These are phyloP conservation scores for Pneumocystis wakefieldiae DNA, from an alignment of 1,139 yeast species.

Conservation along the genomic window DNA sequence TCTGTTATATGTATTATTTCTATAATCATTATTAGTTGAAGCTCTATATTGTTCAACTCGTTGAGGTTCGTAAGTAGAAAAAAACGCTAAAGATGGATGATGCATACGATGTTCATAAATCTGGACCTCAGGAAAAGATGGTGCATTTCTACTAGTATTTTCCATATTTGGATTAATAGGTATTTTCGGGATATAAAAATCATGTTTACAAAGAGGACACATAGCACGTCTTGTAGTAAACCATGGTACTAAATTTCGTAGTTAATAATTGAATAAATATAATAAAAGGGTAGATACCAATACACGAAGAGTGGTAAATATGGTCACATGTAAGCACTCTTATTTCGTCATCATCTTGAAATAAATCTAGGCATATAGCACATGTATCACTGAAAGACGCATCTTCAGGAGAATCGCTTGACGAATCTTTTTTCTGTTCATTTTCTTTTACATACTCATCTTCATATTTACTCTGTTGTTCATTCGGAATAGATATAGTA, in stretches of 20 bases:
- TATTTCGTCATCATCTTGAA: slow-evolving; percentile 48
- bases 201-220: slow-evolving; percentile 69
- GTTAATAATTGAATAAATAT: neutral
- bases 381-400: slow-evolving; percentile 49
- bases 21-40: neutral
- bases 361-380: slow-evolving; percentile 60
- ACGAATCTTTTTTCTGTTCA: slow-evolving; percentile 15
- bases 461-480: slow-evolving; percentile 5
- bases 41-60: neutral
- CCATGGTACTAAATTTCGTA: slow-evolving; percentile 40
- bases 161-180: neutral
- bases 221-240: slow-evolving; percentile 58
- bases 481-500: neutral
- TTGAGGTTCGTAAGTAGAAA: neutral
- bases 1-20: neutral
- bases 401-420: slow-evolving; percentile 15
- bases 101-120: neutral
- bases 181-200: slow-evolving; percentile 21
- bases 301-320: slow-evolving; percentile 64
- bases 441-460: slow-evolving; percentile 15
- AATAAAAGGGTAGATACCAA: slow-evolving; percentile 28
- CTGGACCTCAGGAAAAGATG: neutral
- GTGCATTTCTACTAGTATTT: neutral
- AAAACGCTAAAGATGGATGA: neutral
- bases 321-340: slow-evolving; percentile 72